Evolutionary conservation across 2,329 filamentous ascomycete genomes (phyloP).

Genomic region (Ophiostoma sp.): DNA sequence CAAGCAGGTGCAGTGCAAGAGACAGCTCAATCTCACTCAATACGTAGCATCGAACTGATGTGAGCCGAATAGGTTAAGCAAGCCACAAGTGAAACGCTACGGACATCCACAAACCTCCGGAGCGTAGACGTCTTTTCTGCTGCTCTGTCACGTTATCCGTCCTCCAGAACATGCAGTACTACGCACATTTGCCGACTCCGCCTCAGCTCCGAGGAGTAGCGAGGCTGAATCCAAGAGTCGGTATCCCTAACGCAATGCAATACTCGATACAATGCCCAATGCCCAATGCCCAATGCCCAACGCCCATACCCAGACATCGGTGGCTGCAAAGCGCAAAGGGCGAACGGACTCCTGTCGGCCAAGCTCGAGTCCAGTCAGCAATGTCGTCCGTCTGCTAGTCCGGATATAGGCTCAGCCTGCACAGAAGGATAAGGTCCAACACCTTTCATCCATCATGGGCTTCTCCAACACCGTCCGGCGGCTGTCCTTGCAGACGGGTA

Average conservation of each 20-base stretch:
- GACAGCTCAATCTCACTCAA: not conserved
- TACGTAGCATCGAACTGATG: not conserved
- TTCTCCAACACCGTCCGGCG: slow-evolving; percentile 27
- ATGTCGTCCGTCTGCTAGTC: not conserved
- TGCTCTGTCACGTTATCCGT: too few species aligned
- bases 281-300: too few species aligned
- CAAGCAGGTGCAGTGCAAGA: not conserved
- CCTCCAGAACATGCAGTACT: not conserved
- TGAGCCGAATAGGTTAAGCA: too few species aligned
- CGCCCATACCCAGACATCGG: not conserved
- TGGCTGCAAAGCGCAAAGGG: slow-evolving; percentile 1
- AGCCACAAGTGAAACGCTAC: not conserved
- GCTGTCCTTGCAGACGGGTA: not conserved
- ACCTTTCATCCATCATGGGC: slow-evolving; percentile 18
- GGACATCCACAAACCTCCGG: not conserved
- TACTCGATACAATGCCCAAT: not conserved
- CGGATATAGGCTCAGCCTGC: not conserved
- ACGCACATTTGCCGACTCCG: not conserved
- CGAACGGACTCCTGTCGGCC: not conserved
- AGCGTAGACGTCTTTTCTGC: not conserved
- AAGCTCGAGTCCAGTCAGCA: not conserved
- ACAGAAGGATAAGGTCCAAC: not conserved
- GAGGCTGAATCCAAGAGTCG: not conserved
- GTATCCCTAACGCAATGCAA: not conserved
- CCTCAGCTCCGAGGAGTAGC: not conserved